Percentiles rank a stretch among this genome's conserved stretches.
Conservation (phyloP, 1,139 yeast genomes). For the Candida neerlandica region DNA sequence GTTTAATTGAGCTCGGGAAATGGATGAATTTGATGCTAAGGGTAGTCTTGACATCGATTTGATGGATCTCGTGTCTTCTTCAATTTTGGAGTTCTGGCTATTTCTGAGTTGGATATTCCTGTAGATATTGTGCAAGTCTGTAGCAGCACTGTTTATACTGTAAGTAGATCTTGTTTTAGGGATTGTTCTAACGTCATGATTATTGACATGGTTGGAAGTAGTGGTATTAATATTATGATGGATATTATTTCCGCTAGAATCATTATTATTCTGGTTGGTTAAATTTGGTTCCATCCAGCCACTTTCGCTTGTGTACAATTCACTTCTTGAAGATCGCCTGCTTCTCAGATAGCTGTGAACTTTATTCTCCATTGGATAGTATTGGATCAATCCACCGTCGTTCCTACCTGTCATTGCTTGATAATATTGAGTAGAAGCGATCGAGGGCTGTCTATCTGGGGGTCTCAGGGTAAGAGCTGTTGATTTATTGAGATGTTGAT, state of each 20-base stretch:
- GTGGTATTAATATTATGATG: neutral
- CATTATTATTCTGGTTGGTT: conserved; percentile 6
- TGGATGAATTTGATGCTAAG: conserved; percentile 14
- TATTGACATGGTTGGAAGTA: too few species aligned
- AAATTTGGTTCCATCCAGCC: conserved; percentile 49
- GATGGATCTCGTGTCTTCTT: conserved; percentile 20
- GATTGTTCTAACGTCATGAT: conserved; percentile 7
- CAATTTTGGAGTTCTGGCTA: conserved; percentile 7
- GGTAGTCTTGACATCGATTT: conserved; percentile 23
- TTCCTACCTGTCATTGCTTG: conserved; percentile 14
- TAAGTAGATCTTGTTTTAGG: conserved; percentile 33
- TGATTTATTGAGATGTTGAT: conserved; percentile 40
- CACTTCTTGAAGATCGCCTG: conserved; percentile 45
- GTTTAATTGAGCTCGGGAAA: conserved; percentile 11
- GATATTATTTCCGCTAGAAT: neutral
- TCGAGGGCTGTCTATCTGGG: conserved; percentile 31
- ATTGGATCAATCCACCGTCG: conserved; percentile 16
- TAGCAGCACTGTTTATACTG: conserved; percentile 24
- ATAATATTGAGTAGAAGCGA: conserved; percentile 27
- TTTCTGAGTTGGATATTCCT: conserved; percentile 3
- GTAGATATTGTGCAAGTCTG: conserved; percentile 3
- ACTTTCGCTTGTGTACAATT: conserved; percentile 41
- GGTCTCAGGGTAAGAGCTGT: conserved; percentile 25
- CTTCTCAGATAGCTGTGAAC: conserved; percentile 26
- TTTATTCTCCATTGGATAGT: conserved; percentile 43